Conservation (phyloP, 2,329 filamentous ascomycete genomes). For the Xylaria hypoxylon region DNA sequence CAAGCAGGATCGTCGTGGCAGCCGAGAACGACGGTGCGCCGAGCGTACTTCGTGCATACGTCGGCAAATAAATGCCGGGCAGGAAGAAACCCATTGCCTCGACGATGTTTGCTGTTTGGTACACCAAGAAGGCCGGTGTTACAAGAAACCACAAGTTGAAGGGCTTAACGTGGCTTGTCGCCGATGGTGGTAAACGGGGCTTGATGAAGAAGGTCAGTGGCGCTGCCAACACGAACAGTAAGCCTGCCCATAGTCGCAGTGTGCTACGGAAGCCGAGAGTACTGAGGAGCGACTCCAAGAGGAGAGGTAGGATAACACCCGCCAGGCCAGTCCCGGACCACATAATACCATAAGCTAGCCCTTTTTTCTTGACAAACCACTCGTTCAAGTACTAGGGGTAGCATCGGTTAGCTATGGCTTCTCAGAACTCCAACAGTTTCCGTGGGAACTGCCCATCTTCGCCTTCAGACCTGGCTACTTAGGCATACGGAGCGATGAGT, state of each 20-base stretch:
- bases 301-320: slow-evolving; percentile 63
- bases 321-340: slow-evolving; percentile 66
- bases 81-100: slow-evolving; percentile 73
- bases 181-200: slow-evolving; percentile 62
- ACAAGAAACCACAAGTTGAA: slow-evolving; percentile 63
- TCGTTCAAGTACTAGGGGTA: slow-evolving; percentile 64
- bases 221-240: slow-evolving; percentile 62
- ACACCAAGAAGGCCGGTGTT: slow-evolving; percentile 66
- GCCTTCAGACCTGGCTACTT: neutral
- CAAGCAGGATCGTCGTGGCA: slow-evolving; percentile 67
- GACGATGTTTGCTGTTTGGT: slow-evolving; percentile 67
- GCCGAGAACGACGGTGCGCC: slow-evolving; percentile 61
- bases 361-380: slow-evolving; percentile 70
- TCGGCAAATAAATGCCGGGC: slow-evolving; percentile 71
- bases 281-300: slow-evolving; percentile 64
- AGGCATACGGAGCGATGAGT: neutral
- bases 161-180: slow-evolving; percentile 53
- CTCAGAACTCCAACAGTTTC: too few relatives aligned
- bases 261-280: slow-evolving; percentile 65
- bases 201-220: slow-evolving; percentile 70
- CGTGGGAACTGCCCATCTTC: neutral
- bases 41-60: slow-evolving; percentile 64
- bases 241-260: slow-evolving; percentile 64
- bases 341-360: slow-evolving; percentile 73
- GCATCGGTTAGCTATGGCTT: slow-evolving; percentile 34